These are phyloP conservation scores for Chloris gayana DNA, from an alignment of 176 grass and related monocot genomes.

Conservation along the genomic window DNA sequence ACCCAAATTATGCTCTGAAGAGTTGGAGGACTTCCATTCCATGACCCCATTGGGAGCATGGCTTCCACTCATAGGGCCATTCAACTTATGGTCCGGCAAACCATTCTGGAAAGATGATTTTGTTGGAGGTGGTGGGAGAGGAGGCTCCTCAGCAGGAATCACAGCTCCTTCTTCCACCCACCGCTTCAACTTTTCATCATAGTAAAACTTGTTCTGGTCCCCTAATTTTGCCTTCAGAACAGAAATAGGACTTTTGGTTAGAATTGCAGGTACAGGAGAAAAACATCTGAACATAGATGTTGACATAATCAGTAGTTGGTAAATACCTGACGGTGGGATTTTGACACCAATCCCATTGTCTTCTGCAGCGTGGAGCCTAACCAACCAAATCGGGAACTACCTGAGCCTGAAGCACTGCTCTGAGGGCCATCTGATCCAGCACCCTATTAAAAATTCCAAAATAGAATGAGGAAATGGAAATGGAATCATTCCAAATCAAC, in stretches of 20 bases:
- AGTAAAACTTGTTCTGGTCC: slow-evolving; percentile 94
- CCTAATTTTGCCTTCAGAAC: slow-evolving; percentile 83
- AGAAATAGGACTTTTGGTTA: slow-evolving; percentile 27
- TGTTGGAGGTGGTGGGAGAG: slow-evolving; percentile 80
- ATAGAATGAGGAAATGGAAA: slow-evolving; percentile 22
- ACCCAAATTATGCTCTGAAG: slow-evolving; percentile 51
- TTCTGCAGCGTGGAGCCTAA: slow-evolving; percentile 79
- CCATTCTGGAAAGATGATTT: slow-evolving; percentile 71
- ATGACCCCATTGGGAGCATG: slow-evolving; percentile 49
- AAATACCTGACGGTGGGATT: slow-evolving; percentile 80
- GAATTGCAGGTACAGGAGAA: background rate
- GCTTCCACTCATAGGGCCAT: slow-evolving; percentile 44
- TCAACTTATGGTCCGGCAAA: slow-evolving; percentile 64
- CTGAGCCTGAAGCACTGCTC: slow-evolving; percentile 46
- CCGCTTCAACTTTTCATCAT: slow-evolving; percentile 88
- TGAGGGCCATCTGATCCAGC: slow-evolving; percentile 50
- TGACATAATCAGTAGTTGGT: background rate
- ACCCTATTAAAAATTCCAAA: slow-evolving; percentile 52
- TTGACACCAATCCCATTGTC: slow-evolving; percentile 80
- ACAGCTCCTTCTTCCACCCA: slow-evolving; percentile 97
- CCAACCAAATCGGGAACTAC: slow-evolving; percentile 84
- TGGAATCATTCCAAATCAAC: slow-evolving; percentile 1
- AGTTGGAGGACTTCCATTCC: slow-evolving; percentile 42
- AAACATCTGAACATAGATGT: background rate
- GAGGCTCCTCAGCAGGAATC: slow-evolving; percentile 64